Evolutionary conservation across 225 moss, liverwort and hornwort genomes (phyloP).

Genomic region (Ulota crispa): DNA sequence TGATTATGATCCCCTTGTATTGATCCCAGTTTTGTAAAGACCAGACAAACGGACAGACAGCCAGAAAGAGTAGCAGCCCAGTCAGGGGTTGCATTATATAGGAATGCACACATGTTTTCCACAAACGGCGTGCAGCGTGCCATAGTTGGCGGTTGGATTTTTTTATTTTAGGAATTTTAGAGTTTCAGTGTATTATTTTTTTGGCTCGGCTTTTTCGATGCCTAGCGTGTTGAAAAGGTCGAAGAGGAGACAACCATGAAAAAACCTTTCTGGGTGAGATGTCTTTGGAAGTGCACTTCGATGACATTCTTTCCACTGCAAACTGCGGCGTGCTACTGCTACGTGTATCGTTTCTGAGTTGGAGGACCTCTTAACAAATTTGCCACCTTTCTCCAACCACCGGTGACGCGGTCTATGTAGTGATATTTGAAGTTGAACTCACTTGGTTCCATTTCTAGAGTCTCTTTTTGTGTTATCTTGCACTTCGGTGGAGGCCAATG

Average conservation of each 20-base stretch:
- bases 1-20: conserved; percentile 27
- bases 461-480: too few relatives aligned
- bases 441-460: too few relatives aligned
- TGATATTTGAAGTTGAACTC: too few relatives aligned
- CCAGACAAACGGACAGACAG: too few relatives aligned
- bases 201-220: conserved; percentile 16
- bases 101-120: conserved; percentile 22
- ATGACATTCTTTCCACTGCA: neutral
- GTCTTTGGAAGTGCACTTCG: neutral
- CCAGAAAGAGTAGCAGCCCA: conserved; percentile 23
- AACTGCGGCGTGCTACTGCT: neutral
- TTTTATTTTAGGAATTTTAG: neutral
- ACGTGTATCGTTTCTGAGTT: neutral
- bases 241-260: neutral
- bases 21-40: conserved; percentile 51
- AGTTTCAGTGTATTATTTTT: conserved; percentile 12
- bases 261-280: conserved; percentile 1
- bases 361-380: too few relatives aligned
- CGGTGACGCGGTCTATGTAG: too few relatives aligned
- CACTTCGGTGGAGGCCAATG: too few relatives aligned
- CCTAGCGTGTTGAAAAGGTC: conserved; percentile 5
- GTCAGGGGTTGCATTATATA: conserved; percentile 21
- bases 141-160: conserved; percentile 2
- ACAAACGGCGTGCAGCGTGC: conserved; percentile 19
- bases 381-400: too few relatives aligned